These are phyloP conservation scores for Candida sp. DNA, from an alignment of 1,139 yeast species.

Conservation along the genomic window DNA sequence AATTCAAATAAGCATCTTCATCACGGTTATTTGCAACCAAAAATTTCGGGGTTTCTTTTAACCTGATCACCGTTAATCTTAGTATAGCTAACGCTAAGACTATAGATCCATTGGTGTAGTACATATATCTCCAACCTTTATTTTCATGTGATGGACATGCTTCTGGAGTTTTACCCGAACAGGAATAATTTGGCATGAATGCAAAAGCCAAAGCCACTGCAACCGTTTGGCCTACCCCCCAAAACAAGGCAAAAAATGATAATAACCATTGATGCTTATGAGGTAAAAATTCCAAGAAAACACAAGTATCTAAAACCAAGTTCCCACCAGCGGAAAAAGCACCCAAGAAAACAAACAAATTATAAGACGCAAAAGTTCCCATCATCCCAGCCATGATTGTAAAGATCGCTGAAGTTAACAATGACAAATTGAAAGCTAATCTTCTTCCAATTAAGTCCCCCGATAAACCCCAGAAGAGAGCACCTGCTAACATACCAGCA, in stretches of 20 bases:
- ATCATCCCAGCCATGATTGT: slow-evolving; percentile 54
- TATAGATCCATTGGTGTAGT: slow-evolving; percentile 29
- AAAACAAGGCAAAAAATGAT: slow-evolving; percentile 34
- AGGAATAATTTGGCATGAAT: slow-evolving; percentile 26
- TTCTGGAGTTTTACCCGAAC: slow-evolving; percentile 15
- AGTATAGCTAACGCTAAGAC: slow-evolving; percentile 25
- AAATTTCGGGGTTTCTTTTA: slow-evolving; percentile 35
- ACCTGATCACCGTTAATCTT: slow-evolving; percentile 20
- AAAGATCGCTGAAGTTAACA: slow-evolving; percentile 32
- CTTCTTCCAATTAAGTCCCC: slow-evolving; percentile 42
- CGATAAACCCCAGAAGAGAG: slow-evolving; percentile 54
- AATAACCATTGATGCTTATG: slow-evolving; percentile 43
- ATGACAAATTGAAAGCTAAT: slow-evolving; percentile 16
- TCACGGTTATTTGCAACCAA: slow-evolving; percentile 30
- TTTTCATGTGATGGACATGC: slow-evolving; percentile 29
- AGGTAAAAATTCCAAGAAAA: slow-evolving; percentile 57
- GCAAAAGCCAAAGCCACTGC: slow-evolving; percentile 31
- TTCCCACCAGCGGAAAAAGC: slow-evolving; percentile 57
- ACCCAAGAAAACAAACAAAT: slow-evolving; percentile 45
- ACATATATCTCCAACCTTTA: slow-evolving; percentile 35
- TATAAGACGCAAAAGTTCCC: slow-evolving; percentile 42
- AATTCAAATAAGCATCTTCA: slow-evolving; percentile 27
- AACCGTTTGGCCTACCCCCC: slow-evolving; percentile 35
- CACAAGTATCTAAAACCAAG: slow-evolving; percentile 56
- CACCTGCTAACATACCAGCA: slow-evolving; percentile 52